Conservation (phyloP, 2,329 filamentous ascomycete genomes). For the Botrytis aclada region DNA sequence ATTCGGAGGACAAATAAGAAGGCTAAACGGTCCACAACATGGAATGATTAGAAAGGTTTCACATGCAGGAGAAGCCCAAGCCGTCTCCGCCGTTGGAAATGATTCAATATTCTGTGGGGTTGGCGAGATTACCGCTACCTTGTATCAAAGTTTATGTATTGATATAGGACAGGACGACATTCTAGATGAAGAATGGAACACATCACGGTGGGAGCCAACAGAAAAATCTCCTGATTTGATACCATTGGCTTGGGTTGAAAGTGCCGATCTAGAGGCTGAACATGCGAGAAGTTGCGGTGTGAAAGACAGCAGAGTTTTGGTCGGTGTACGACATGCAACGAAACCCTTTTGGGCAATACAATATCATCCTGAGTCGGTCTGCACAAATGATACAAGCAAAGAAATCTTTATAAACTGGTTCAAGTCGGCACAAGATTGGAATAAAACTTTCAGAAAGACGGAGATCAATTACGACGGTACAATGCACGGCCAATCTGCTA, state of each 20-base stretch:
- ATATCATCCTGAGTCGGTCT: conserved; percentile 70
- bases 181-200: conserved; percentile 27
- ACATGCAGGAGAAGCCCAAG: conserved; percentile 42
- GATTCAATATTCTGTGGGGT: conserved; percentile 34
- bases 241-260: conserved; percentile 39
- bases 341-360: conserved; percentile 68
- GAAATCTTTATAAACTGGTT: conserved; percentile 62
- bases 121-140: conserved; percentile 37
- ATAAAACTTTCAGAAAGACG: conserved; percentile 29
- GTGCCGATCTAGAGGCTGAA: conserved; percentile 27
- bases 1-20: conserved; percentile 54
- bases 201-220: conserved; percentile 29
- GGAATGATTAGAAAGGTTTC: conserved; percentile 58
- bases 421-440: conserved; percentile 48
- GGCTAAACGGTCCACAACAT: conserved; percentile 55
- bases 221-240: conserved; percentile 30
- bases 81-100: conserved; percentile 1
- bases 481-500: conserved; percentile 29
- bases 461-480: conserved; percentile 13
- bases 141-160: conserved; percentile 43
- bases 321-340: conserved; percentile 55
- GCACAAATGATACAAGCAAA: conserved; percentile 55
- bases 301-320: conserved; percentile 47
- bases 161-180: conserved; percentile 35
- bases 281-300: conserved; percentile 30